Evolutionary conservation across 2,329 filamentous ascomycete genomes (phyloP).

Genomic region (Nemania abortiva): DNA sequence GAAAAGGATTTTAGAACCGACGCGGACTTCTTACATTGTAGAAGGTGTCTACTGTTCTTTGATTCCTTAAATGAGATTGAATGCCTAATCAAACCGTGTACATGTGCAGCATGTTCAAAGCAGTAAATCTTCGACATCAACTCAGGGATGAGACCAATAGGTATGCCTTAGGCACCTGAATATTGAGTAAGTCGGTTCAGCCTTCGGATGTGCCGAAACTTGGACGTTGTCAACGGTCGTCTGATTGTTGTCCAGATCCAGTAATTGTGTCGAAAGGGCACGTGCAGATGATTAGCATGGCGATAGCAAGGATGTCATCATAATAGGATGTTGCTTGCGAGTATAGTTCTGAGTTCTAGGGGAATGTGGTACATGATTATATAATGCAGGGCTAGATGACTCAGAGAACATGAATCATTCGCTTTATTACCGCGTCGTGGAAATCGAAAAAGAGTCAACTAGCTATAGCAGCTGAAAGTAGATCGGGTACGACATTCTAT

Average conservation of each 20-base stretch:
- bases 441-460: not conserved
- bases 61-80: not conserved
- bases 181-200: not conserved
- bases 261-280: not conserved
- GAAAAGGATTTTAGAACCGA: no score
- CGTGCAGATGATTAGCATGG: not conserved
- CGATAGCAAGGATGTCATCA: not conserved
- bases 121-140: no score
- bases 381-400: constrained; percentile 18
- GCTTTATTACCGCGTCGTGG: not conserved
- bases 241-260: not conserved
- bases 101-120: no score
- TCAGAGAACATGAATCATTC: constrained; percentile 28
- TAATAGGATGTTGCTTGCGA: no score
- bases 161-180: not conserved
- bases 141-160: not conserved
- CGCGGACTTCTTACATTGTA: no score
- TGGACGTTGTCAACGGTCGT: not conserved
- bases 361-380: not conserved
- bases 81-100: no score
- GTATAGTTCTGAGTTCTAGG: no score
- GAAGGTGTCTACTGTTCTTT: no score
- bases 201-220: not conserved
- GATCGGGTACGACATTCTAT: not conserved
- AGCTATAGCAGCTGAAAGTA: not conserved